Percentiles rank a stretch among this genome's conserved stretches.
phyloP scores from a whole-genome alignment of 805 yeast species.

The Metschnikowia koreensis region DNA sequence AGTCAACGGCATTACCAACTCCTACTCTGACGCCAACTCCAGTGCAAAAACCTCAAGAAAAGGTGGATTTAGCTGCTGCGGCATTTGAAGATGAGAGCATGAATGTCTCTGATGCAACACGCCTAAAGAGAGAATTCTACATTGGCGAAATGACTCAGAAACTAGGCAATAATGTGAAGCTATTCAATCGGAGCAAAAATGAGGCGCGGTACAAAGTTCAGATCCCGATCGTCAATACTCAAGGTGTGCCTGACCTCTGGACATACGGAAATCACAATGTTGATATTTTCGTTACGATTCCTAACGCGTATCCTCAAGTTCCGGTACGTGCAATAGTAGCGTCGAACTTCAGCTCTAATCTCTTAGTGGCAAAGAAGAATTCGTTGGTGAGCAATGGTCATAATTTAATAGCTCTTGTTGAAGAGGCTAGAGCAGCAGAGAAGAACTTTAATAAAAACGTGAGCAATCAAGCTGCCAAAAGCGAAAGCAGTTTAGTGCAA shows the following conservation, averaged over 20 bases:
- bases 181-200: conserved; percentile 25
- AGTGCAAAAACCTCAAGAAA: background rate
- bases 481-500: conserved; percentile 20
- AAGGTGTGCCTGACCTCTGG: conserved; percentile 32
- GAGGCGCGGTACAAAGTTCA: conserved; percentile 33
- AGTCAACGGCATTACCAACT: conserved; percentile 1
- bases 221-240: conserved; percentile 25
- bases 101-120: conserved; percentile 6
- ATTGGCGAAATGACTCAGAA: conserved; percentile 29
- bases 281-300: conserved; percentile 34
- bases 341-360: conserved; percentile 30
- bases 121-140: conserved; percentile 9
- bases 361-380: conserved; percentile 24
- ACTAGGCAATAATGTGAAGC: conserved; percentile 23
- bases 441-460: conserved; percentile 27
- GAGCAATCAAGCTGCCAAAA: conserved; percentile 15
- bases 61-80: conserved; percentile 7
- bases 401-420: conserved; percentile 19
- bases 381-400: conserved; percentile 13
- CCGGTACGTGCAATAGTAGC: conserved; percentile 25
- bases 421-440: conserved; percentile 29
- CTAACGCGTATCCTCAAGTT: conserved; percentile 32
- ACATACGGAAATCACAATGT: conserved; percentile 18
- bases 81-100: conserved; percentile 2
- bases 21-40: conserved; percentile 2